Conservation (phyloP, 352 stramenopile species). For the Pythium myriotylum region DNA sequence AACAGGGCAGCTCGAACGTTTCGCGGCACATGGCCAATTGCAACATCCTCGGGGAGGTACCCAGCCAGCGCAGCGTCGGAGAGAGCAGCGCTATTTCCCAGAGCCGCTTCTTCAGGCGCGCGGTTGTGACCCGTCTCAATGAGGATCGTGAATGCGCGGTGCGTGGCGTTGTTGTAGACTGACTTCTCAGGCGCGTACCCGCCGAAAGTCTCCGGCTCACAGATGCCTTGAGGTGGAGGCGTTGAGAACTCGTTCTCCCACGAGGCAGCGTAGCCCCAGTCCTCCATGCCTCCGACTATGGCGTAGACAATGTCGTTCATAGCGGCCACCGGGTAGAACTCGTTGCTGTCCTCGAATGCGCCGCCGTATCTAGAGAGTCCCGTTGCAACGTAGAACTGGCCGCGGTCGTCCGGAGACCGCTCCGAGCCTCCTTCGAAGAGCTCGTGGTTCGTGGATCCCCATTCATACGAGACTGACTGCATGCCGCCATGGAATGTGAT, state of each 20-base stretch:
- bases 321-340: conserved; percentile 61
- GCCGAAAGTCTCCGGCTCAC: conserved; percentile 81
- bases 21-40: conserved; percentile 90
- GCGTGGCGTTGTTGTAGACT: conserved; percentile 87
- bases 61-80: conserved; percentile 49
- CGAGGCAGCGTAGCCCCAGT: conserved; percentile 92
- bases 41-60: conserved; percentile 35
- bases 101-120: conserved; percentile 49
- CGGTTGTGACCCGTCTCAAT: conserved; percentile 94
- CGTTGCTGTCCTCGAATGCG: conserved; percentile 55
- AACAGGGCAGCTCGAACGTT: conserved; percentile 93
- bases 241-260: conserved; percentile 69
- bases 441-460: conserved; percentile 91
- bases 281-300: conserved; percentile 95
- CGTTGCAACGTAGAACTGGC: conserved; percentile 49
- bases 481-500: conserved; percentile 98
- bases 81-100: conserved; percentile 66
- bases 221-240: conserved; percentile 56
- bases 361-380: conserved; percentile 74
- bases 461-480: conserved; percentile 96
- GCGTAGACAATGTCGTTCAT: conserved; percentile 97
- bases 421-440: conserved; percentile 40
- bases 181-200: conserved; percentile 89
- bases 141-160: conserved; percentile 94
- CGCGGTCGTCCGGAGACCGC: conserved; percentile 54